phyloP scores from a whole-genome alignment of 495 filamentous ascomycete species.

The Barbatosphaeria neglecta region DNA sequence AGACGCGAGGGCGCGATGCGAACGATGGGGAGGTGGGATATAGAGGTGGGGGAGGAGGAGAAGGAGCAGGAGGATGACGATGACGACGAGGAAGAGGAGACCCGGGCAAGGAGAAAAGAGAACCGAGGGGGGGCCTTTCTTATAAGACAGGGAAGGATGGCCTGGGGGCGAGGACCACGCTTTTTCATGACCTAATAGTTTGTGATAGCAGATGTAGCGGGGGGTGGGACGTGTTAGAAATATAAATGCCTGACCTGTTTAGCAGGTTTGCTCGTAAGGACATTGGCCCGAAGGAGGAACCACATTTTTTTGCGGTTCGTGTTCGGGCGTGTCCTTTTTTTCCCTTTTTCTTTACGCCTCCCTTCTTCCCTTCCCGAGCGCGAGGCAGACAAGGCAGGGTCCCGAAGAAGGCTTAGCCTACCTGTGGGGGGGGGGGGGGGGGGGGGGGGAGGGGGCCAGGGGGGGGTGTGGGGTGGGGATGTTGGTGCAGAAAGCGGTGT shows the following conservation, averaged over 20 bases:
- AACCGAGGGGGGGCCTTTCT: constrained; percentile 1
- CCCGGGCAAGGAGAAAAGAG: constrained; percentile 3
- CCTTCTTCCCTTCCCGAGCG: neutral
- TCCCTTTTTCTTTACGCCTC: neutral
- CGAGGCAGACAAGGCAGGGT: neutral
- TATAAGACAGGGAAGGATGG: constrained; percentile 13
- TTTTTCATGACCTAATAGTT: constrained; percentile 27
- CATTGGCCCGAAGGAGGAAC: constrained; percentile 20
- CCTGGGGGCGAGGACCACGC: constrained; percentile 2
- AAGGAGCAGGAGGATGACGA: constrained; percentile 7
- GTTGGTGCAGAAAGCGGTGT: too few species aligned
- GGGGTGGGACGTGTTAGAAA: constrained; percentile 1
- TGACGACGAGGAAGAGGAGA: constrained; percentile 6
- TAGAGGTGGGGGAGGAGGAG: constrained; percentile 4
- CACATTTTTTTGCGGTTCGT: neutral
- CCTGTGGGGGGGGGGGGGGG: neutral
- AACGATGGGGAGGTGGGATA: constrained; percentile 1
- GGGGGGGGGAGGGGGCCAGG: neutral
- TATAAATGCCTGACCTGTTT: constrained; percentile 3
- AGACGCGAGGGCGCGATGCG: neutral
- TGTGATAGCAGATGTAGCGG: constrained; percentile 3
- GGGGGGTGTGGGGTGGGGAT: too few species aligned
- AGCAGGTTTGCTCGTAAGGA: constrained; percentile 18
- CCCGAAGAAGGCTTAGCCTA: neutral
- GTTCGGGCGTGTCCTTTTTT: neutral